Evolutionary conservation across 768 basidiomycete genomes (phyloP).

Genomic region (Tylopilus plumbeoviolaceoides): DNA sequence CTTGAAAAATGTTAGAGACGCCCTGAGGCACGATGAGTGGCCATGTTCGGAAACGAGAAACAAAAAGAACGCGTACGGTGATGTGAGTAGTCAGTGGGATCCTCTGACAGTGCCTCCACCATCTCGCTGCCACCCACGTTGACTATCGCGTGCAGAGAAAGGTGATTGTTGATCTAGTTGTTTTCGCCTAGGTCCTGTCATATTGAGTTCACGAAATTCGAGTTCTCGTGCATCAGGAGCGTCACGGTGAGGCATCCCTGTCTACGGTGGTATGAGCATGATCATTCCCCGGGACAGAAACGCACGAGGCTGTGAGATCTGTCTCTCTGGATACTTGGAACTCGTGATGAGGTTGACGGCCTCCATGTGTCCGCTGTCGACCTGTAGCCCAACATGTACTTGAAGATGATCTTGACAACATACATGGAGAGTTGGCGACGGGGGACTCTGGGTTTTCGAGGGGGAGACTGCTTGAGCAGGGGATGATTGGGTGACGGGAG

Average conservation of each 20-base stretch:
- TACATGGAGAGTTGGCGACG: slow-evolving; percentile 71
- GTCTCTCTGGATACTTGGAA: slow-evolving; percentile 95
- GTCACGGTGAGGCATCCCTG: slow-evolving; percentile 98
- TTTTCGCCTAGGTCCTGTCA: slow-evolving; percentile 94
- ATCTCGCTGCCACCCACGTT: slow-evolving; percentile 98
- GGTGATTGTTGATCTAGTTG: slow-evolving; percentile 91
- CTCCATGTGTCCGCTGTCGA: slow-evolving; percentile 99
- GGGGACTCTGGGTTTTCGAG: too few relatives aligned
- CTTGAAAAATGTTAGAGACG: slow-evolving; percentile 92
- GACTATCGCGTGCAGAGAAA: slow-evolving; percentile 96
- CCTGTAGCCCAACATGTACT: slow-evolving; percentile 97
- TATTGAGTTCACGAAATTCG: slow-evolving; percentile 97
- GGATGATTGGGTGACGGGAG: too few relatives aligned
- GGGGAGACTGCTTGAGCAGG: too few relatives aligned
- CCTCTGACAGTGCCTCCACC: slow-evolving; percentile 91
- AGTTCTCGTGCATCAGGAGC: slow-evolving; percentile 97
- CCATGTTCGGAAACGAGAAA: slow-evolving; percentile 6
- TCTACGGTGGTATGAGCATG: slow-evolving; percentile 1
- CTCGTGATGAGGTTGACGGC: slow-evolving; percentile 97
- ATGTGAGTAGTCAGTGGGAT: slow-evolving; percentile 91
- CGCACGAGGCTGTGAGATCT: slow-evolving; percentile 67
- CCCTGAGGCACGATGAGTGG: slow-evolving; percentile 65
- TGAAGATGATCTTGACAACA: slow-evolving; percentile 98
- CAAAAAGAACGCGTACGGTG: slow-evolving; percentile 59
- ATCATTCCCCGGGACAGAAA: neutral